These are phyloP conservation scores for Lepidium didymum DNA, from an alignment of 345 rosid genomes.

Conservation along the genomic window DNA sequence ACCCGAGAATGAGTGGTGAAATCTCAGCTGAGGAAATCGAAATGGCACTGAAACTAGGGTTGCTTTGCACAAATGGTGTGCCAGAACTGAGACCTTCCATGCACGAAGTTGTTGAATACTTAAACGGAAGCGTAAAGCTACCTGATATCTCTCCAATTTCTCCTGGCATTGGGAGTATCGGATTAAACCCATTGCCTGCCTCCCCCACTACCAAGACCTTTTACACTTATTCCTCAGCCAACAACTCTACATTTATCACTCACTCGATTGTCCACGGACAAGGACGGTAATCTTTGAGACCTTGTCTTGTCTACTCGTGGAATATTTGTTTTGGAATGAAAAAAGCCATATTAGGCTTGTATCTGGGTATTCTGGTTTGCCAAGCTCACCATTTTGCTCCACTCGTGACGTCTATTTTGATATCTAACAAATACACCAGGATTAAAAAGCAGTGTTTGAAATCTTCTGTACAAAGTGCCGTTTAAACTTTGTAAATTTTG, in stretches of 20 bases:
- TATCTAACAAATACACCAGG: background rate
- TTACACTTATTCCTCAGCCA: constrained; percentile 16
- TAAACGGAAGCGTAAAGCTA: constrained; percentile 7
- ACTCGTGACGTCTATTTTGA: background rate
- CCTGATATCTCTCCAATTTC: constrained; percentile 17
- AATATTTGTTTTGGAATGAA: background rate
- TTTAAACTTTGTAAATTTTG: background rate
- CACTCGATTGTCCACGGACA: constrained; percentile 23
- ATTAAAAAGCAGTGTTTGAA: background rate
- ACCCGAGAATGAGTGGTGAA: constrained; percentile 31
- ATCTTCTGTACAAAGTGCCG: background rate
- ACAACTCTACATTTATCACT: constrained; percentile 12
- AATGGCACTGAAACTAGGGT: constrained; percentile 35
- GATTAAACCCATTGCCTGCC: background rate
- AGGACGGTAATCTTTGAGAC: constrained; percentile 5
- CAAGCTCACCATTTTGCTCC: constrained; percentile 1
- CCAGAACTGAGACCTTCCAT: constrained; percentile 36
- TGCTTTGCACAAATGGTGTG: constrained; percentile 26
- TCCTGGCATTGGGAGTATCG: constrained; percentile 12
- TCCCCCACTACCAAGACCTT: background rate
- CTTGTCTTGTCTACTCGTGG: background rate
- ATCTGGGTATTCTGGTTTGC: constrained; percentile 2
- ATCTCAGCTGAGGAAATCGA: constrained; percentile 36
- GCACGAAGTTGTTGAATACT: constrained; percentile 6
- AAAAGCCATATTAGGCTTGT: background rate